phyloP scores from a whole-genome alignment of 108 stramenopile genomes.

The Cyclostephanos invisitatus region DNA sequence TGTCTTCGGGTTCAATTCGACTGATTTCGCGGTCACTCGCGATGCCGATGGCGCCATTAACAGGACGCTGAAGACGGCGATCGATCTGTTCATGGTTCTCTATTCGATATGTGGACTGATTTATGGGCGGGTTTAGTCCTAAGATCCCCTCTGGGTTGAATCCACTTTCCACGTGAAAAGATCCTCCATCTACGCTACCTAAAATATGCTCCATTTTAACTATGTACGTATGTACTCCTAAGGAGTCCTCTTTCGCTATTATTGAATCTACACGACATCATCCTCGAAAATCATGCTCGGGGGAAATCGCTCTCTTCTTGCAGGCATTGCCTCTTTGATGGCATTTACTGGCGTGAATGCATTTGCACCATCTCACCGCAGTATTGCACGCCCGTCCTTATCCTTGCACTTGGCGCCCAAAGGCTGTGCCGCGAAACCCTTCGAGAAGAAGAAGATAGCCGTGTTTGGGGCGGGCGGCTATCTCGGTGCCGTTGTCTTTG shows the following conservation, averaged over 20 bases:
- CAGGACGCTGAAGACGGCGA: background rate
- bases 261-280: no score
- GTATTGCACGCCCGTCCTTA: background rate
- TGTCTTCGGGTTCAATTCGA: constrained; percentile 34
- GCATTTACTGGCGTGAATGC: constrained; percentile 7
- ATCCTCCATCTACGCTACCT: background rate
- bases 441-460: constrained; percentile 70
- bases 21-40: constrained; percentile 29
- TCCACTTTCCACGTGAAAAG: no score
- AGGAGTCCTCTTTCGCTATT: no score
- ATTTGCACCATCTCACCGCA: background rate
- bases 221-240: no score
- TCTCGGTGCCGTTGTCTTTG: constrained; percentile 67
- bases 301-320: constrained; percentile 3
- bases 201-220: background rate
- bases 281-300: background rate
- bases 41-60: constrained; percentile 7
- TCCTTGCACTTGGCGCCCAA: constrained; percentile 33
- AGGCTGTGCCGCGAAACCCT: constrained; percentile 69
- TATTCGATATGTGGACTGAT: no score
- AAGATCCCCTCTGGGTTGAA: no score
- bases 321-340: constrained; percentile 1
- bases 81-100: constrained; percentile 10
- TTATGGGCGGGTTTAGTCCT: no score
- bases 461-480: constrained; percentile 82